Conservation (phyloP, 139 green algal genomes). For the Deuterostichococcus epilithicus region DNA sequence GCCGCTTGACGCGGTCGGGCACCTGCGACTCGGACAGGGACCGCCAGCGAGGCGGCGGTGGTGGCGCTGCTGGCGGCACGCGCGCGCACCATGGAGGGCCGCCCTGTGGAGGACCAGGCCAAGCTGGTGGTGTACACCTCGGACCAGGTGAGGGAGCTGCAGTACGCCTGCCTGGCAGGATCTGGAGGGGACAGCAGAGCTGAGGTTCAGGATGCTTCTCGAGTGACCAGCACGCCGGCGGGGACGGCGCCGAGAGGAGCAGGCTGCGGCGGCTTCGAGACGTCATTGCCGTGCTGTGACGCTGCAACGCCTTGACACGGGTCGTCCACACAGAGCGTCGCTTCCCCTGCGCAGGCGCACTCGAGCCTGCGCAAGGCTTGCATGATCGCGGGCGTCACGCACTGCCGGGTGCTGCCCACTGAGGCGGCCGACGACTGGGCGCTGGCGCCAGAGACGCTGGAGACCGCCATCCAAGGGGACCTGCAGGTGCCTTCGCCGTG, state of each 20-base stretch:
- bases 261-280: too few species aligned
- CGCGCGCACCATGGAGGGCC: slow-evolving; percentile 8
- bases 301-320: too few species aligned
- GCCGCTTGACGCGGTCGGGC: too few species aligned
- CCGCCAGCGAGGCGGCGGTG: slow-evolving; percentile 57
- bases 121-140: slow-evolving; percentile 54
- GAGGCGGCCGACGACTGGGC: slow-evolving; percentile 36
- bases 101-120: slow-evolving; percentile 18
- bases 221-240: too few species aligned
- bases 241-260: too few species aligned
- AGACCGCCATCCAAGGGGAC: slow-evolving; percentile 53
- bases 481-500: slow-evolving; percentile 9
- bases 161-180: neutral
- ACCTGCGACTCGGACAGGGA: slow-evolving; percentile 35
- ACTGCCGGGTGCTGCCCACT: slow-evolving; percentile 57
- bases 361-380: slow-evolving; percentile 71
- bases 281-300: too few species aligned
- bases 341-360: slow-evolving; percentile 48
- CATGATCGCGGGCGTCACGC: slow-evolving; percentile 64
- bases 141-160: slow-evolving; percentile 42
- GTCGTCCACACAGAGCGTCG: too few species aligned
- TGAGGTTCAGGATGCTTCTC: too few species aligned
- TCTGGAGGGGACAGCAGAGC: neutral
- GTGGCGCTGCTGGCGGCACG: slow-evolving; percentile 72
- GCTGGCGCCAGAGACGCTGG: slow-evolving; percentile 46